Percentiles rank a stretch among this genome's conserved stretches.
phyloP scores from a whole-genome alignment of 23 red algal genomes.

The Agarophyton chilense region DNA sequence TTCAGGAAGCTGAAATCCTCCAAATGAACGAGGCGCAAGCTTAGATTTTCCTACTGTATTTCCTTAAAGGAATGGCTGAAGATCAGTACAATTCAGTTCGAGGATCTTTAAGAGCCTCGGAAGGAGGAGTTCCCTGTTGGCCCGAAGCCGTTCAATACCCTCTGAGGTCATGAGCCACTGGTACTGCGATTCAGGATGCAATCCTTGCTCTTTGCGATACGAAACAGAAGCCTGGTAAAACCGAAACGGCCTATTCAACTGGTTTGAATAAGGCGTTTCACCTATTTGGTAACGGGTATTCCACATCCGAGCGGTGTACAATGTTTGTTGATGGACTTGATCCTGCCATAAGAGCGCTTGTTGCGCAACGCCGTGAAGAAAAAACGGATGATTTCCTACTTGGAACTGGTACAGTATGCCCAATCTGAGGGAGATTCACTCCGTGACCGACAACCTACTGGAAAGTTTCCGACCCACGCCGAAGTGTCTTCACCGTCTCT shows the following conservation, averaged over 20 bases:
- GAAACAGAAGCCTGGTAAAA: not conserved
- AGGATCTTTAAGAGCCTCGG: not conserved
- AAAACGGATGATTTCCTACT: not conserved
- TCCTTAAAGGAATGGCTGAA: not conserved
- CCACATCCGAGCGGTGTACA: not conserved
- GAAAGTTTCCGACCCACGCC: not conserved
- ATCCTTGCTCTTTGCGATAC: not conserved
- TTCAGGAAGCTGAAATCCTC: conserved; percentile 1
- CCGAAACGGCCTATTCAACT: conserved; percentile 20
- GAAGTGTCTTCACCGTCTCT: not conserved
- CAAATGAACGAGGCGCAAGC: conserved; percentile 18
- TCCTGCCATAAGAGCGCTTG: not conserved
- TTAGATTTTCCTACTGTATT: not conserved
- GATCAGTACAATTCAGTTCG: conserved; percentile 5
- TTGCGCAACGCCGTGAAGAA: conserved; percentile 9
- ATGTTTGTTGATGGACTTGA: conserved; percentile 46
- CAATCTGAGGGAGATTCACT: conserved; percentile 11
- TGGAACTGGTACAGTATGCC: not conserved
- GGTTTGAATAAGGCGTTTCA: conserved; percentile 21
- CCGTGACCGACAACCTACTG: not conserved
- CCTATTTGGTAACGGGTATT: conserved; percentile 32
- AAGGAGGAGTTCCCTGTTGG: conserved; percentile 40
- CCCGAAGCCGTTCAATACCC: conserved; percentile 48
- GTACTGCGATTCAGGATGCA: not conserved
- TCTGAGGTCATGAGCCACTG: conserved; percentile 4